Percentiles rank a stretch among this genome's conserved stretches.
phyloP scores from a whole-genome alignment of 441 rosid species.

The Croton setiger region DNA sequence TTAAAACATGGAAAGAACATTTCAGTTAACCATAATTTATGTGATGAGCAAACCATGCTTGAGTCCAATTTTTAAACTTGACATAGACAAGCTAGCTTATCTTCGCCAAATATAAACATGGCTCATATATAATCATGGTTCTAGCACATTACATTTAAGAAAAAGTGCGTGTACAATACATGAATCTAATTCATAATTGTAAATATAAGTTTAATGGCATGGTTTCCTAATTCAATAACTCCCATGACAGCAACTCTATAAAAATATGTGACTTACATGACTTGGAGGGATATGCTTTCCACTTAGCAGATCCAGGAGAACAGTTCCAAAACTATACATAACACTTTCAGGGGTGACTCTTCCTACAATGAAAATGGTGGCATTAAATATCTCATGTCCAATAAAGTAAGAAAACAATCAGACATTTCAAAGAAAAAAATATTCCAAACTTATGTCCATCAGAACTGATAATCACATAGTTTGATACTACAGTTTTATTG shows the following conservation, averaged over 20 bases:
- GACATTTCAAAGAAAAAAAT: background rate
- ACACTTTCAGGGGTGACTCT: slow-evolving; percentile 85
- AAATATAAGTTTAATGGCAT: background rate
- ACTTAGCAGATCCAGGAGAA: slow-evolving; percentile 80
- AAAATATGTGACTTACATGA: slow-evolving; percentile 51
- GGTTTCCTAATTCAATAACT: slow-evolving; percentile 2
- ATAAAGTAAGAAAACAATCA: background rate
- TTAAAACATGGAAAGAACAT: background rate
- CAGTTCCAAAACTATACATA: slow-evolving; percentile 80
- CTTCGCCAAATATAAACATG: background rate
- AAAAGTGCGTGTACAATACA: background rate
- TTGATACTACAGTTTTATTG: background rate
- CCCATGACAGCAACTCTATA: background rate
- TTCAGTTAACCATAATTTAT: background rate
- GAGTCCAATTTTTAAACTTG: background rate
- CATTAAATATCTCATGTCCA: background rate
- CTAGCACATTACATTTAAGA: background rate
- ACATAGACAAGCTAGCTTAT: background rate
- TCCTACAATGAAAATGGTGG: slow-evolving; percentile 36
- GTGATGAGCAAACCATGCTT: background rate
- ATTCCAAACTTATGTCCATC: background rate
- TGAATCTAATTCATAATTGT: slow-evolving; percentile 1
- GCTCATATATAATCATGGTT: background rate
- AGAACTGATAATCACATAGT: background rate
- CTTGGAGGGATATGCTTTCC: slow-evolving; percentile 95